Evolutionary conservation across 2,329 filamentous ascomycete species (phyloP).

Genomic region (Diaporthe capsici): DNA sequence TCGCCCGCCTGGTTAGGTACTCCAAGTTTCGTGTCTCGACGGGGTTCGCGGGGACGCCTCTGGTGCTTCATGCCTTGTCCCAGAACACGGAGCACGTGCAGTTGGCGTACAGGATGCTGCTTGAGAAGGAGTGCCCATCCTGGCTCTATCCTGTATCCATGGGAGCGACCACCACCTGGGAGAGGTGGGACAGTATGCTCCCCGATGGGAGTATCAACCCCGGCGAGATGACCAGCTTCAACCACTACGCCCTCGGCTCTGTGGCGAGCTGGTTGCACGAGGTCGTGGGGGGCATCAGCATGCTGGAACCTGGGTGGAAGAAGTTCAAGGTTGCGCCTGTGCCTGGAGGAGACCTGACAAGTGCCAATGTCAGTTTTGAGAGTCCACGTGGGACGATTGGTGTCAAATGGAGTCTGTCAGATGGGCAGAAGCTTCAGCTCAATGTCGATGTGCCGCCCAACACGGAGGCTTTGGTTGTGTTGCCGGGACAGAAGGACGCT

Average conservation of each 20-base stretch:
- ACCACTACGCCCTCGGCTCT: conserved; percentile 58
- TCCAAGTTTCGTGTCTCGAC: conserved; percentile 35
- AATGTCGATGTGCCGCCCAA: conserved; percentile 34
- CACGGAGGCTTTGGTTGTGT: conserved; percentile 22
- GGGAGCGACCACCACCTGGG: conserved; percentile 58
- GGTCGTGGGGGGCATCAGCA: conserved; percentile 51
- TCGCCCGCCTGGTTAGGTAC: conserved; percentile 38
- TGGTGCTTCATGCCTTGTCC: conserved; percentile 41
- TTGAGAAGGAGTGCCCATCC: conserved; percentile 56
- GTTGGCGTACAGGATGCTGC: conserved; percentile 62
- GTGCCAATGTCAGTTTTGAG: conserved; percentile 35
- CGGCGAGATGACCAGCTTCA: conserved; percentile 57
- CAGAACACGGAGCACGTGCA: conserved; percentile 47
- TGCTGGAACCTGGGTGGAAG: conserved; percentile 51
- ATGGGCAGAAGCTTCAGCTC: conserved; percentile 9
- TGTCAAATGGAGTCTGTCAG: conserved; percentile 19
- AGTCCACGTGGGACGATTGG: conserved; percentile 36
- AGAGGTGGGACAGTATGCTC: conserved; percentile 58
- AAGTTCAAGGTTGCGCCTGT: conserved; percentile 47
- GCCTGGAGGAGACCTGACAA: conserved; percentile 48
- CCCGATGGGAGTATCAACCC: conserved; percentile 54
- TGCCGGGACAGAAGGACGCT: conserved; percentile 29
- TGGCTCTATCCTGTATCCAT: conserved; percentile 57
- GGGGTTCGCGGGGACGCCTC: conserved; percentile 41
- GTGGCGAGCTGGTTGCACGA: conserved; percentile 56